Base-by-base conservation (phyloP, 257 asterid genomes). In the Salvia rosmarinus region DNA sequence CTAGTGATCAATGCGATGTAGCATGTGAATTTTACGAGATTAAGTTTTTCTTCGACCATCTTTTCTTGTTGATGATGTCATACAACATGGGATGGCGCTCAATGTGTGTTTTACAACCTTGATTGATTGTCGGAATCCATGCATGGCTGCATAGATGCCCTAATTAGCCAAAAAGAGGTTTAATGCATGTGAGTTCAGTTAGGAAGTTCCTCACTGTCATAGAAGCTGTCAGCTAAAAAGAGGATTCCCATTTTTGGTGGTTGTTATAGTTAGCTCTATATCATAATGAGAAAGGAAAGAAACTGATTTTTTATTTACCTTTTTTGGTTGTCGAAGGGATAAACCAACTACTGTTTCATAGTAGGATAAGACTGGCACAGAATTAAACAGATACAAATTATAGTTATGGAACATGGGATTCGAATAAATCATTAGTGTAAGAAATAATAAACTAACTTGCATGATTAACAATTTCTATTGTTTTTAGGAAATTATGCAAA, bases 291-390 rank as follows among this genome's bases (percentile, higher is more conserved):
- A 56, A 40, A 21, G 3, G 12, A 25, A 39, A 43, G 39, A 42
- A 37, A 64, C 54, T n/a, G n/a, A n/a, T n/a, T n/a, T n/a, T n/a
- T n/a, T n/a, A n/a, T n/a, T n/a, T n/a, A n/a, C n/a, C n/a, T n/a
- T n/a, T n/a, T n/a, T n/a, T n/a, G 73, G 44, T 68, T 49, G 82
- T 37, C 64, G 54, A 60, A 74, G 60, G 39, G 21, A 37, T 47
- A 47, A 64, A 74, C 49, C 25, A 70, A n/a, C 11, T n/a, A 19
- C 52, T 46, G 21, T 55, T 51, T 69, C 39, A 42, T 55, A 43
- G 5, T 0, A 40, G 67, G 54, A 40, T 54, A 59, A 68, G 65
- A 60, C 17, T 55, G 64, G 80, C 46, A 68, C 23, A 9, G 32
- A 39, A 57, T 35, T 23, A 2, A 32, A 32, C 4, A 3, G 37